Evolutionary conservation across 176 grass and related monocot species (phyloP).

Genomic region (Oryza meridionalis): DNA sequence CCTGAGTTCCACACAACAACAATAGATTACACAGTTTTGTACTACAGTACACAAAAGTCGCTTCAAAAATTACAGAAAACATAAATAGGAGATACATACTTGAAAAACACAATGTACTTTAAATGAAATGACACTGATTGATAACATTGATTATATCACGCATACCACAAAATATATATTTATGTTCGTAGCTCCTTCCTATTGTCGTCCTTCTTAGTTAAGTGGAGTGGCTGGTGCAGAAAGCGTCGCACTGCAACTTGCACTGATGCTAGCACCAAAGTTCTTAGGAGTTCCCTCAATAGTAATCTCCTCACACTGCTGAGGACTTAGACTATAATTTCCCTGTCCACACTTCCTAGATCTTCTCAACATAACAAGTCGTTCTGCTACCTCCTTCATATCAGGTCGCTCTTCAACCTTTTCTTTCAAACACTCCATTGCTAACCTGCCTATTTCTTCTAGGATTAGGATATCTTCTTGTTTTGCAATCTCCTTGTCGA

Average conservation of each 20-base stretch:
- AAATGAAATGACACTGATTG: no score
- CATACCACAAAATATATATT: no score
- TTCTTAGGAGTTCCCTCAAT: neutral
- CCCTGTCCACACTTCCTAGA: neutral
- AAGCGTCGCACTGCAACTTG: neutral
- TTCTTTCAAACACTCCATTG: conserved; percentile 1
- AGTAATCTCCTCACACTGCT: neutral
- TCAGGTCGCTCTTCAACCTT: neutral
- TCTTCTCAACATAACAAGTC: conserved; percentile 12
- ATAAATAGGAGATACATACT: no score
- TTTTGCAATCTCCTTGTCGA: neutral
- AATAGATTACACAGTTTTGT: no score
- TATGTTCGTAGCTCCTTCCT: no score
- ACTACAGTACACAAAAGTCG: no score
- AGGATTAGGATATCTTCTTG: neutral
- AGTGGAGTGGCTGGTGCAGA: neutral
- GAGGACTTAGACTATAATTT: neutral
- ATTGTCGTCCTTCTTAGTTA: neutral
- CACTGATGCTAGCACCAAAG: neutral
- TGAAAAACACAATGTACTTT: no score
- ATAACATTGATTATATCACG: no score
- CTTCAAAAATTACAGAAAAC: no score
- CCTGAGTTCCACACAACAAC: no score
- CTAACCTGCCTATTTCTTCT: conserved; percentile 4
- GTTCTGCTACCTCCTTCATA: conserved; percentile 22